Conservation (phyloP, 2,329 filamentous ascomycete species). For the Aspergillus sp. region DNA sequence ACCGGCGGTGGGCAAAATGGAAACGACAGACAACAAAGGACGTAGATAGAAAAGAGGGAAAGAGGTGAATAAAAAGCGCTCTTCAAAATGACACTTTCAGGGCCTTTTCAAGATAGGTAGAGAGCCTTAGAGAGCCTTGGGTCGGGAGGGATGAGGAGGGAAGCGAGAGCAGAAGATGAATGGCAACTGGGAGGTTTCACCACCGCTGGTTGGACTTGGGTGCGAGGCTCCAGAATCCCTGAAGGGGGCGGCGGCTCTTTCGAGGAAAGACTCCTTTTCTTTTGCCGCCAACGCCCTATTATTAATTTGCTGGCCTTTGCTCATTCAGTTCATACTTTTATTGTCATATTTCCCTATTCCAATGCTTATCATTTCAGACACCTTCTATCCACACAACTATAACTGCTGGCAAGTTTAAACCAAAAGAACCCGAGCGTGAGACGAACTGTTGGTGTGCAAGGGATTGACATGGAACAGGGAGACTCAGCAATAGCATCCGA, state of each 20-base stretch:
- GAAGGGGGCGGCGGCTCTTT: constrained; percentile 14
- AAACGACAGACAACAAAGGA: neutral
- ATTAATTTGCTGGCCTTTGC: neutral
- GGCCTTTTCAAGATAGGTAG: constrained; percentile 7
- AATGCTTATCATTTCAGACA: neutral
- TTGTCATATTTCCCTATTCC: too few relatives aligned
- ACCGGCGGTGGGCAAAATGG: neutral
- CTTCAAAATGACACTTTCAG: neutral
- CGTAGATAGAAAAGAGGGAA: constrained; percentile 7
- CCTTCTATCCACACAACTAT: neutral
- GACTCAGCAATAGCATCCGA: neutral
- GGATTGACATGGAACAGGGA: neutral
- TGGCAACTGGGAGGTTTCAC: constrained; percentile 15
- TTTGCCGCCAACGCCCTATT: neutral
- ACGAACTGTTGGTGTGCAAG: neutral
- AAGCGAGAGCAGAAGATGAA: constrained; percentile 14
- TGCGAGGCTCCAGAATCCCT: constrained; percentile 10
- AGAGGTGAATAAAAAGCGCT: constrained; percentile 2
- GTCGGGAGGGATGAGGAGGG: constrained; percentile 11
- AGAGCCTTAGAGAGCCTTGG: neutral
- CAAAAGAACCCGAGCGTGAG: neutral
- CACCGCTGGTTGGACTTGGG: constrained; percentile 1
- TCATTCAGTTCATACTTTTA: neutral
- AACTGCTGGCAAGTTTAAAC: neutral
- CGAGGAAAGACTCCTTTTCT: neutral